A percentile compares a stretch with the other conserved stretches of the same genome.
phyloP scores from a whole-genome alignment of 805 yeast species.

The Helenozyma baotianmanensis region DNA sequence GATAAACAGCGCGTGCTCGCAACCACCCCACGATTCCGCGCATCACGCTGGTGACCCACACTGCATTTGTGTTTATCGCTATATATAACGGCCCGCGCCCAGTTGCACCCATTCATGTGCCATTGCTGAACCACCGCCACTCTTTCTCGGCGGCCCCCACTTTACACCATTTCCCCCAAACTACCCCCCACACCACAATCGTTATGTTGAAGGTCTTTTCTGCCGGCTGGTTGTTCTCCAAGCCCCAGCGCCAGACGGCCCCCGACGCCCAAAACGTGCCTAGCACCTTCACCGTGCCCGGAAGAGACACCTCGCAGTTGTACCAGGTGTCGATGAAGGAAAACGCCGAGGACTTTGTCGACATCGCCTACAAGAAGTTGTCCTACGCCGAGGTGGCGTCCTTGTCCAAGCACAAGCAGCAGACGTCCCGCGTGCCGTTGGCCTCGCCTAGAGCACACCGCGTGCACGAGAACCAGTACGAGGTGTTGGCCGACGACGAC shows the following conservation, averaged over 20 bases:
- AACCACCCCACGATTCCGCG: not conserved
- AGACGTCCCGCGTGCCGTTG: conserved; percentile 11
- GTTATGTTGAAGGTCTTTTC: conserved; percentile 10
- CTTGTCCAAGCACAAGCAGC: conserved; percentile 21
- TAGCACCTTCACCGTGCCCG: conserved; percentile 26
- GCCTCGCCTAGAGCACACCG: conserved; percentile 9
- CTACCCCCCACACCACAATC: not conserved
- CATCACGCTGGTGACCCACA: not conserved
- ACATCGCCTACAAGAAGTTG: conserved; percentile 30
- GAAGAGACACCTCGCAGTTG: conserved; percentile 21
- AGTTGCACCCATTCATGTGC: not conserved
- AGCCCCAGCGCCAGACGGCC: conserved; percentile 3
- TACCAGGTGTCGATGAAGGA: conserved; percentile 33
- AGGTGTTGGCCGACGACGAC: conserved; percentile 13
- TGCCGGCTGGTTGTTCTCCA: conserved; percentile 12
- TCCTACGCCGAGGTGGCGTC: conserved; percentile 44
- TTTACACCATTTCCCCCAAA: conserved; percentile 42
- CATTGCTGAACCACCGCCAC: too few species aligned
- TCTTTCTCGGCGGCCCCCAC: too few species aligned
- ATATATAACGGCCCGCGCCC: not conserved
- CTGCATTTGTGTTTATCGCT: not conserved
- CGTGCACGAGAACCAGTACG: conserved; percentile 11
- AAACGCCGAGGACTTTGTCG: conserved; percentile 31
- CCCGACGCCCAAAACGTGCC: conserved; percentile 17
- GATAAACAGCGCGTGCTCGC: too few species aligned